Base-by-base conservation (phyloP, 176 grass and related monocot genomes). In the Saccharum officinarum region DNA sequence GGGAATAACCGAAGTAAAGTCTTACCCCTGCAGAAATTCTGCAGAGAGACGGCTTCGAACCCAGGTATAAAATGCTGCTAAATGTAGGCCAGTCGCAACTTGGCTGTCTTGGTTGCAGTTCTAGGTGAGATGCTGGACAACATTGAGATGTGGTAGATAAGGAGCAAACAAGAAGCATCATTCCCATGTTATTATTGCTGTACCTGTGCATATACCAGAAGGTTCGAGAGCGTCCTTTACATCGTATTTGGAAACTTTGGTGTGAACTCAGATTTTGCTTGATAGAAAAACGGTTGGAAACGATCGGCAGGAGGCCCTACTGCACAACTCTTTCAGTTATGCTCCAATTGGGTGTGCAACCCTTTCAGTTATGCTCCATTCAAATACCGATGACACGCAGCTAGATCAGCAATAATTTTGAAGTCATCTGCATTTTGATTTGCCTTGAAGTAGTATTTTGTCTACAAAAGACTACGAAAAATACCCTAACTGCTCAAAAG, bases 101-200 rank as follows among this genome's bases (percentile, higher is more conserved):
- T 98, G 91, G 82, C 91, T 10, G 93, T 98, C 17, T 63, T 98
- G 87, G 85, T 98, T 39, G 91, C 92, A 7, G 76, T 82, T 40
- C 93, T 92, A 70, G 95, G 95, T 10, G 95, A 95, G 49, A 90
- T 87, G 37, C 63, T 98, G 17, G 50, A 95, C 78, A 80, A 95
- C 33, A 34, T 34, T 34, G 33, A 34, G 33, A 34, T 34, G 33
- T 5, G 89, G 87, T 3, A 81, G 80, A 90, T 25, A 36, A 77
- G 30, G 69, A 41, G 76, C 66, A 55, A 7, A 54, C 36, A 71
- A 42, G 38, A 42, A 71, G 38, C 20, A 23, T 71, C 20, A 40
- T 69, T 41, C 10, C 39, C 36, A 70, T n/a, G 17, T 69, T 16
- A 41, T 23, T 41, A 10, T 3, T 22, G 36, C 23, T 70, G 20